Base-by-base conservation (phyloP, 306 rosid species). In the Mucuna pruriens region DNA sequence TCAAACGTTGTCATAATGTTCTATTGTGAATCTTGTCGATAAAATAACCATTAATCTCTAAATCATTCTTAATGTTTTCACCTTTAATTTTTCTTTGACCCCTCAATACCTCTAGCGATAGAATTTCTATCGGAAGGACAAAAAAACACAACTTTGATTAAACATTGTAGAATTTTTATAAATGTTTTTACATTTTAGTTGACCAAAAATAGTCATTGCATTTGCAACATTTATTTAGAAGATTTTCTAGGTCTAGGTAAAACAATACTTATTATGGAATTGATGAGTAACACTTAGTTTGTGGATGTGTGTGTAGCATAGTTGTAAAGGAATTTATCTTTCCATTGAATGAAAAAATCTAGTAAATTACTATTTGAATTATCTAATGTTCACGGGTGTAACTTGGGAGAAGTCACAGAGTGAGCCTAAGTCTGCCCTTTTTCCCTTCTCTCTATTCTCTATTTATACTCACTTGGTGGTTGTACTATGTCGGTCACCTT, bases 91-190 rank as follows among this genome's bases (percentile, higher is more conserved):
- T 66, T 66, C 49, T 64, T 25, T 39, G 26, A 17, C 11, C 48
- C 39, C 7, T 12, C 16, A 36, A 17, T 34, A 34, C 48, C 49
- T 36, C 31, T 17, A 20, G 25, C 16, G 0, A 11, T n/a, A 36
- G 7, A 8, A 8, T 64, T 34, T 64, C 26, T 34, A 4, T 66
- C 6, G 17, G 7, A 38, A 54, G 11, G 63, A 33, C 26, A 16
- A 39, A 39, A 58, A 8, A 17, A 31, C 40, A 31, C 54, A 52
- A 51, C 22, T 83, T 54, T 71, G 82, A 23, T 83, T 29, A 52
- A 52, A 29, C 25, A 16, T 46, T 44, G 65, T 12, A 23, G 58
- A 75, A 49, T 23, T 64, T 29, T 33, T 63, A 22, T 2, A 8
- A 34, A 52, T 45, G 63, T 45, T 23, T 46, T 11, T n/a, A n/a